phyloP scores from a whole-genome alignment of 306 rosid species.

The Vachellia collinsii region DNA sequence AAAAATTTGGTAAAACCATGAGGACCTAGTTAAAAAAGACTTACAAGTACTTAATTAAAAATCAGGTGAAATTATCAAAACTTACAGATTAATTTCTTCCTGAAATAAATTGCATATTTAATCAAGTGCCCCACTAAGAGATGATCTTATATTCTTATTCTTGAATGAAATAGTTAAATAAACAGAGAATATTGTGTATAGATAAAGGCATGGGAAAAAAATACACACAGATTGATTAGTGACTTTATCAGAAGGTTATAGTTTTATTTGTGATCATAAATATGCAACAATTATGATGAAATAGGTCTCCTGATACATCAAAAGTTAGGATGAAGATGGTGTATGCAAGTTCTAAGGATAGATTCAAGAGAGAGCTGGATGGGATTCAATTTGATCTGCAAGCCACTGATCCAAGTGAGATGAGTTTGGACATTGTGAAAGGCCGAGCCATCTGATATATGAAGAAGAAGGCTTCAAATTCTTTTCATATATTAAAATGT shows the following conservation, averaged over 20 bases:
- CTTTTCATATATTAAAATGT: too few relatives aligned
- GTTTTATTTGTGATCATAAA: background rate
- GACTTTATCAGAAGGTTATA: background rate
- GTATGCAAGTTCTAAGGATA: slow-evolving; percentile 90
- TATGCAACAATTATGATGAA: background rate
- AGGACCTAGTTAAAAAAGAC: too few relatives aligned
- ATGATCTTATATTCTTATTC: too few relatives aligned
- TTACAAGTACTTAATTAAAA: too few relatives aligned
- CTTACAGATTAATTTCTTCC: too few relatives aligned
- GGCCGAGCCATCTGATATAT: slow-evolving; percentile 51
- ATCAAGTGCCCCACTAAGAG: too few relatives aligned
- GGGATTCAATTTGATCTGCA: slow-evolving; percentile 84
- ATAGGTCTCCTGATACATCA: slow-evolving; percentile 82
- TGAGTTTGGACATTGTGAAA: slow-evolving; percentile 87
- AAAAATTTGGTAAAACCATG: too few relatives aligned
- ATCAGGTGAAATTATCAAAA: too few relatives aligned
- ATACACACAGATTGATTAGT: background rate
- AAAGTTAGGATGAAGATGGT: slow-evolving; percentile 95
- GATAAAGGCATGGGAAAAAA: background rate
- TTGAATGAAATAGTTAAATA: background rate
- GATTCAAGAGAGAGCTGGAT: slow-evolving; percentile 90
- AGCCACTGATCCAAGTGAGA: slow-evolving; percentile 93
- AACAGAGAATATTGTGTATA: too few relatives aligned
- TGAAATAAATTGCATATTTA: too few relatives aligned
- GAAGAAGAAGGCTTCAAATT: too few relatives aligned